Evolutionary conservation across 495 filamentous ascomycete genomes (phyloP), one percentile per base, ranked within the genome.

Genomic region (Neurospora sp.): DNA sequence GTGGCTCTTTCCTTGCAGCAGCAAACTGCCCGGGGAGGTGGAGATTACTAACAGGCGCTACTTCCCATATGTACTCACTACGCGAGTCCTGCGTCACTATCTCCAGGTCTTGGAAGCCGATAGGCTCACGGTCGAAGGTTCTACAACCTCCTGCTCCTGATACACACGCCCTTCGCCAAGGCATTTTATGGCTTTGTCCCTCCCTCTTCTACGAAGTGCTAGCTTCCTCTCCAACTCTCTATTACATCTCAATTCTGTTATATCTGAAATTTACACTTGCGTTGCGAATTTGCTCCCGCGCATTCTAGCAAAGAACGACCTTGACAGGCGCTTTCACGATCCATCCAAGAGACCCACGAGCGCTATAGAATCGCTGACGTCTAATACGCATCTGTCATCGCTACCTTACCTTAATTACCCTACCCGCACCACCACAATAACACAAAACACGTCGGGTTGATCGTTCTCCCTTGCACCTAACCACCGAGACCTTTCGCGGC

Each of bases 81-180:
- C 77, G 78, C 74, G 77, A 72, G 40, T 70, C 69, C 75, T 80
- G 78, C 78, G 78, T 80, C 78, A 80, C 77, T 73, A 38, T 71
- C 38, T 71, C 66, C 43, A 28, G 70, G 69, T 74, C 73, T 37
- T 37, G 71, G 71, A 76, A 75, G 54, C 73, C 73, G 74, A 81
- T 81, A 79, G 78, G 79, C 73, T 74, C 59, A 28, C 74, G 73
- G 54, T 79, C 79, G 79, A 81, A 81, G 48, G 73, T 81, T 81
- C 79, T 79, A 81, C 78, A 79, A 75, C 48, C 77, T 74, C 43
- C 70, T 70, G 34, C 36, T 34, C 71, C 37, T 42, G 71, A 43
- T 66, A 48, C 77, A 71, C 72, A 71, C 78, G 54, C 73, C 73
- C 40, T 62, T 71, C 72, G 73, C 76, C 71, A 78, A 78, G 77